Percentiles rank a stretch among this genome's conserved stretches.
phyloP scores from a whole-genome alignment of 192 early-diverging fungal species.

The Spinellus fusiger region DNA sequence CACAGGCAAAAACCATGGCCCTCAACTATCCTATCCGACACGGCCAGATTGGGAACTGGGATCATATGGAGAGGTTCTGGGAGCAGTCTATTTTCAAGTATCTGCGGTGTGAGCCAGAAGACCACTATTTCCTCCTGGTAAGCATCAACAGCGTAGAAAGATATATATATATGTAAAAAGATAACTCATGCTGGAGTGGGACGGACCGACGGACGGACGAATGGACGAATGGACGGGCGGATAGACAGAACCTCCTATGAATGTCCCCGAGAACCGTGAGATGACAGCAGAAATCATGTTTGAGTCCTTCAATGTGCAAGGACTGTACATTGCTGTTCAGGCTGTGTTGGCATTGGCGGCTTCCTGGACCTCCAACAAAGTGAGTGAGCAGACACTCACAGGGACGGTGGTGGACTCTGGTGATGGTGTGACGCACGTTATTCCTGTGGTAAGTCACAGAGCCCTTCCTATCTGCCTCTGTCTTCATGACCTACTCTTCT shows the following conservation, averaged over 20 bases:
- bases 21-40: slow-evolving; percentile 92
- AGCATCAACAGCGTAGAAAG: background rate
- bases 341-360: slow-evolving; percentile 97
- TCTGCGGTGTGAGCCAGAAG: slow-evolving; percentile 96
- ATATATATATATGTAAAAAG: background rate
- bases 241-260: slow-evolving; percentile 96
- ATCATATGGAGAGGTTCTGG: slow-evolving; percentile 99
- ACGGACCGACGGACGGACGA: background rate
- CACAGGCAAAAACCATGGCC: slow-evolving; percentile 84
- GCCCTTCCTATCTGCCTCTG: background rate
- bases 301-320: slow-evolving; percentile 97
- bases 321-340: slow-evolving; percentile 99
- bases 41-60: slow-evolving; percentile 99
- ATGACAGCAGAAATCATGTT: slow-evolving; percentile 99
- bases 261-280: slow-evolving; percentile 97
- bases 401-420: slow-evolving; percentile 98
- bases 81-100: slow-evolving; percentile 98
- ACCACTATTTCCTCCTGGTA: slow-evolving; percentile 92
- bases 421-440: slow-evolving; percentile 99
- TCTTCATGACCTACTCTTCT: background rate
- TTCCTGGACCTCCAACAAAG: slow-evolving; percentile 85
- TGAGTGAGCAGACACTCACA: slow-evolving; percentile 81
- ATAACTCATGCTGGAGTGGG: too few species aligned
- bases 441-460: slow-evolving; percentile 75
- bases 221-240: background rate